These are phyloP conservation scores for Fusarium sp. DNA, from an alignment of 2,329 filamentous ascomycete genomes.

Conservation along the genomic window DNA sequence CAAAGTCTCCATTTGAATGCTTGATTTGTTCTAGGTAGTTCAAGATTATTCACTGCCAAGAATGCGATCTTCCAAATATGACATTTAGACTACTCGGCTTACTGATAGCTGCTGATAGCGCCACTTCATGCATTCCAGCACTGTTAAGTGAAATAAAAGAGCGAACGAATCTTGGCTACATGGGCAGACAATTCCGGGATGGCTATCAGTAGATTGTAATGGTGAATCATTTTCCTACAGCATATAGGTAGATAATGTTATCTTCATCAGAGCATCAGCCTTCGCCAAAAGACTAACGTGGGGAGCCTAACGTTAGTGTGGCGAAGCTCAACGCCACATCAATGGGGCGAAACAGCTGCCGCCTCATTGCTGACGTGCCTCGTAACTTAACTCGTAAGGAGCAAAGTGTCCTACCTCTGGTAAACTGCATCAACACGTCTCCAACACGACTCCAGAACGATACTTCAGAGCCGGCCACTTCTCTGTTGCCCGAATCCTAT, in stretches of 20 bases:
- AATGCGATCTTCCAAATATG: background rate
- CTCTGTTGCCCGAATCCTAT: background rate
- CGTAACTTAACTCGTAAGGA: slow-evolving; percentile 35
- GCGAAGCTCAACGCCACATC: slow-evolving; percentile 37
- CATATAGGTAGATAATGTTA: background rate
- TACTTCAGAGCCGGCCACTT: slow-evolving; percentile 7
- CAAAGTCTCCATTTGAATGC: background rate
- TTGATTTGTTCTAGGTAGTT: background rate
- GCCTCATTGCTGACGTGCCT: slow-evolving; percentile 43
- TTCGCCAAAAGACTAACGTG: background rate
- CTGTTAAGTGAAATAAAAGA: background rate
- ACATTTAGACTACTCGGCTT: background rate
- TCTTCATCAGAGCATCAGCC: background rate
- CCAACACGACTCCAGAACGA: slow-evolving; percentile 6
- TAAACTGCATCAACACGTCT: slow-evolving; percentile 24
- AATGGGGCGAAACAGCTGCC: slow-evolving; percentile 39
- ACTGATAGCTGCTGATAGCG: background rate
- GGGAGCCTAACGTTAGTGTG: slow-evolving; percentile 34
- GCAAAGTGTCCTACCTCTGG: slow-evolving; percentile 42
- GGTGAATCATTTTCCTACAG: background rate
- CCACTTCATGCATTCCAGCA: background rate
- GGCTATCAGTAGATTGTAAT: background rate
- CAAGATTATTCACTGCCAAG: background rate
- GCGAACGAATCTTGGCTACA: background rate
- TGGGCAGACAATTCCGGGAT: background rate